A percentile compares a stretch with the other conserved stretches of the same genome.
phyloP scores from a whole-genome alignment of 2,329 filamentous ascomycete genomes.

The Pseudogymnoascus sp. region DNA sequence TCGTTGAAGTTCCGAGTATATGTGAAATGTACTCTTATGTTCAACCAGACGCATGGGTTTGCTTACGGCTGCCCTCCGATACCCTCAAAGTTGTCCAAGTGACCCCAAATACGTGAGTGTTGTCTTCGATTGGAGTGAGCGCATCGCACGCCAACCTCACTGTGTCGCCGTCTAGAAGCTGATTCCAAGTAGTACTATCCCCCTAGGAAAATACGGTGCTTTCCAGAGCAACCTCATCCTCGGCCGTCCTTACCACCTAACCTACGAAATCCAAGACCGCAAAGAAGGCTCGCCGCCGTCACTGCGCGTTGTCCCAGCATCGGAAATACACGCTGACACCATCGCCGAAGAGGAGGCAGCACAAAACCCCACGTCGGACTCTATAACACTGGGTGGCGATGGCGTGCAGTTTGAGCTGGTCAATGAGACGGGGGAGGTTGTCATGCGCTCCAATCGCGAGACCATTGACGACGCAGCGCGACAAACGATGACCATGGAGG shows the following conservation, averaged over 20 bases:
- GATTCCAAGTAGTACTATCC: constrained; percentile 60
- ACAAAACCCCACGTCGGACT: constrained; percentile 37
- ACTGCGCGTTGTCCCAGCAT: constrained; percentile 70
- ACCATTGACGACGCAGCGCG: constrained; percentile 56
- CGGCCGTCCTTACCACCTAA: constrained; percentile 84
- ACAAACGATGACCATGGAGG: constrained; percentile 68
- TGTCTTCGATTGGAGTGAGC: constrained; percentile 21
- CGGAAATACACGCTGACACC: constrained; percentile 78
- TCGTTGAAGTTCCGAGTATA: neutral
- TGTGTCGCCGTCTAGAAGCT: constrained; percentile 21
- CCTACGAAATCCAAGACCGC: constrained; percentile 79
- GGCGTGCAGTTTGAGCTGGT: constrained; percentile 42
- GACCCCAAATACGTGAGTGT: constrained; percentile 53
- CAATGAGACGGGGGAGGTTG: constrained; percentile 42
- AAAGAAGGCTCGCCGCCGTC: constrained; percentile 57
- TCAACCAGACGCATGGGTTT: constrained; percentile 55
- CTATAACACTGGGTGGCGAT: constrained; percentile 36
- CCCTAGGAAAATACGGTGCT: constrained; percentile 84
- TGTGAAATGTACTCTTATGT: constrained; percentile 35
- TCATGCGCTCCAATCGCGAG: constrained; percentile 52
- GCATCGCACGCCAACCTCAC: constrained; percentile 16
- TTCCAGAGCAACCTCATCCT: constrained; percentile 87
- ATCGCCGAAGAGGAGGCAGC: constrained; percentile 47
- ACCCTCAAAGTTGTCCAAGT: constrained; percentile 52
- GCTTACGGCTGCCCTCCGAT: constrained; percentile 54